A percentile compares a stretch with the other conserved stretches of the same genome.
phyloP scores from a whole-genome alignment of 495 filamentous ascomycete species.

The Darksidea phi region DNA sequence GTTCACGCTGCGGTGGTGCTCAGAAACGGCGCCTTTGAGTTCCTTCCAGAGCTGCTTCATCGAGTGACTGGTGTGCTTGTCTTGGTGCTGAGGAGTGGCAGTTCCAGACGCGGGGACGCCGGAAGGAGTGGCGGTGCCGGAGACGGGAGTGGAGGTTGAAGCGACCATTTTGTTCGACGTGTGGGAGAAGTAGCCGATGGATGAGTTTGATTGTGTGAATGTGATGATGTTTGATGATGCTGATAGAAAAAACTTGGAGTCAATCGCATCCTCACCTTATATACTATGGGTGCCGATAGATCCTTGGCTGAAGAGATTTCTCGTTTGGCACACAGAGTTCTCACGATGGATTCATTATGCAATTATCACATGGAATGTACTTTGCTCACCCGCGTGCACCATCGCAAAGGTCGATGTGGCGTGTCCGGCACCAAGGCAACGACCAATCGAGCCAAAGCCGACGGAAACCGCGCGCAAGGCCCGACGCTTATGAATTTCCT shows the following conservation, averaged over 20 bases:
- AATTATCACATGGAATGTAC: too few relatives aligned
- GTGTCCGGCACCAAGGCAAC: not conserved
- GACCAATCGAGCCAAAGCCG: not conserved
- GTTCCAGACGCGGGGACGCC: not conserved
- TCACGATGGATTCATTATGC: too few relatives aligned
- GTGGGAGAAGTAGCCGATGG: not conserved
- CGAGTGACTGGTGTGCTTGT: not conserved
- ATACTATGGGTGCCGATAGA: too few relatives aligned
- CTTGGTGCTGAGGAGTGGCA: not conserved
- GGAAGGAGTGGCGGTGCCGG: not conserved
- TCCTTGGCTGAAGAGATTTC: too few relatives aligned
- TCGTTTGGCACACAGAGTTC: too few relatives aligned
- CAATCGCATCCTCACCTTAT: too few relatives aligned
- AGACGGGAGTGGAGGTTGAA: not conserved
- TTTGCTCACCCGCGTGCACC: too few relatives aligned
- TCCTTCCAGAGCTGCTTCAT: slow-evolving; percentile 1
- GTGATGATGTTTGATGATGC: not conserved
- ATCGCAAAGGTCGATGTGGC: too few relatives aligned
- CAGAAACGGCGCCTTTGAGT: not conserved
- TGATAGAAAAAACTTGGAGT: not conserved
- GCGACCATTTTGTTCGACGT: not conserved
- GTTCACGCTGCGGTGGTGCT: not conserved
- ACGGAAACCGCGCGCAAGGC: not conserved
- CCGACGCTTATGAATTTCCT: not conserved
- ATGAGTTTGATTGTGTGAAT: not conserved